Conservation (phyloP, 2,329 filamentous ascomycete genomes). For the Apiospora aurea region DNA sequence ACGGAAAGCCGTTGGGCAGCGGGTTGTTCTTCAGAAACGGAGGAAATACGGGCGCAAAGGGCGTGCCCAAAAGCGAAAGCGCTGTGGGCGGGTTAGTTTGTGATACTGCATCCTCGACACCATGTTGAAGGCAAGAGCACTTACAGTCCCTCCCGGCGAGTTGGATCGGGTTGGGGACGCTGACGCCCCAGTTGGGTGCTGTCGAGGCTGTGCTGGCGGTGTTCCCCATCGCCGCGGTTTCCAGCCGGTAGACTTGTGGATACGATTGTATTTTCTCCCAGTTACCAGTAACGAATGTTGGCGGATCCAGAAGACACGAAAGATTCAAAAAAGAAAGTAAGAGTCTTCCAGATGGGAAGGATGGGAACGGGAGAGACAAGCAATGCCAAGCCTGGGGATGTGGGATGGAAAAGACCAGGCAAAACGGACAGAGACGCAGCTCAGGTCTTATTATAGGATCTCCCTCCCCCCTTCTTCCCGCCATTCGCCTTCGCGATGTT, state of each 20-base stretch:
- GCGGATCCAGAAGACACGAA: not conserved
- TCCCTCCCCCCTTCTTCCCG: not conserved
- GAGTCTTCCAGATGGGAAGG: not conserved
- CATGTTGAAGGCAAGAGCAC: accelerated
- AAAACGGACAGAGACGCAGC: not conserved
- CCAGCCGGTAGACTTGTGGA: not conserved
- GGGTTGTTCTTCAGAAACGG: constrained; percentile 21
- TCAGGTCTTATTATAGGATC: not conserved
- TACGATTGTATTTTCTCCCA: not conserved
- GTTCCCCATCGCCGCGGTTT: not conserved
- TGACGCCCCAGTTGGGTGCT: not conserved
- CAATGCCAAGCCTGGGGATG: constrained; percentile 17
- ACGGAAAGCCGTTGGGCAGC: constrained; percentile 22
- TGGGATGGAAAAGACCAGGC: constrained; percentile 1
- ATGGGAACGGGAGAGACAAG: not conserved
- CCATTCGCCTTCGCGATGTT: not conserved
- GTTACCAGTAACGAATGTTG: too few species aligned
- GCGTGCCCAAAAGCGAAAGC: constrained; percentile 2
- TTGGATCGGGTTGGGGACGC: not conserved
- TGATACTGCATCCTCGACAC: not conserved
- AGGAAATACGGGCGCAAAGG: not conserved
- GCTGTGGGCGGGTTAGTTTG: not conserved
- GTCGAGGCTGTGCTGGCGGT: not conserved
- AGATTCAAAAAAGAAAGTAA: not conserved
- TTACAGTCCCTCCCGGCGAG: not conserved